These are phyloP conservation scores for Aspergillus aculeatinus DNA, from an alignment of 2,329 filamentous ascomycete genomes.

Conservation along the genomic window DNA sequence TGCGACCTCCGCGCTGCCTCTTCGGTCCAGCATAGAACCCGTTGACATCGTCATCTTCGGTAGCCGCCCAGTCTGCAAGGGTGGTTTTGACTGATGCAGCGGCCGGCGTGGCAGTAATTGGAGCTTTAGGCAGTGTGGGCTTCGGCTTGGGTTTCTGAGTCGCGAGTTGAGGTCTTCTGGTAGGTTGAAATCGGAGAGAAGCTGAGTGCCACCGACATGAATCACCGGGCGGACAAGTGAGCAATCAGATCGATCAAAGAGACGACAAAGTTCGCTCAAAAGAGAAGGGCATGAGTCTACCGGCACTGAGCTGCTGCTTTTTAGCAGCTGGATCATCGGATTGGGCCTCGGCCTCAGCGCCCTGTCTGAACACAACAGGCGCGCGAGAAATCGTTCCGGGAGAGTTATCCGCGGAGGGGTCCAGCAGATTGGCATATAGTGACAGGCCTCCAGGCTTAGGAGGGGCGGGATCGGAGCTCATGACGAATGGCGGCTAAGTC, in stretches of 20 bases:
- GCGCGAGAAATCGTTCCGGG: conserved; percentile 71
- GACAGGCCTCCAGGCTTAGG: conserved; percentile 58
- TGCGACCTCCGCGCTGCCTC: conserved; percentile 72
- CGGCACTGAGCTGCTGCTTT: conserved; percentile 63
- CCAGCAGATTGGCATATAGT: conserved; percentile 81
- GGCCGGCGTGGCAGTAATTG: conserved; percentile 35
- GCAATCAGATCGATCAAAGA: conserved; percentile 37
- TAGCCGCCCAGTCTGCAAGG: conserved; percentile 76
- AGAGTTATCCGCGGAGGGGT: conserved; percentile 47
- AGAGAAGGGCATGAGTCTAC: conserved; percentile 51
- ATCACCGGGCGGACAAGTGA: conserved; percentile 45
- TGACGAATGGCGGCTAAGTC: conserved; percentile 14
- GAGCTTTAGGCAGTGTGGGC: conserved; percentile 55
- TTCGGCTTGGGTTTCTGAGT: conserved; percentile 63
- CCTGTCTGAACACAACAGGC: conserved; percentile 68
- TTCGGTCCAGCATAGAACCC: conserved; percentile 66
- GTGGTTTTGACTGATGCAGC: conserved; percentile 61
- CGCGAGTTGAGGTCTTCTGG: conserved; percentile 70
- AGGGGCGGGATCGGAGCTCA: conserved; percentile 32
- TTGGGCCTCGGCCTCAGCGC: conserved; percentile 49
- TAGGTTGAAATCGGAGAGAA: conserved; percentile 82
- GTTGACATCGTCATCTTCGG: conserved; percentile 75
- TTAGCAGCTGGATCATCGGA: conserved; percentile 56
- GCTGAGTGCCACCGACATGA: conserved; percentile 41
- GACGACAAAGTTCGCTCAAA: conserved; percentile 19